Base-by-base conservation (phyloP, 345 rosid genomes). In the Mallotus nudiflorus region DNA sequence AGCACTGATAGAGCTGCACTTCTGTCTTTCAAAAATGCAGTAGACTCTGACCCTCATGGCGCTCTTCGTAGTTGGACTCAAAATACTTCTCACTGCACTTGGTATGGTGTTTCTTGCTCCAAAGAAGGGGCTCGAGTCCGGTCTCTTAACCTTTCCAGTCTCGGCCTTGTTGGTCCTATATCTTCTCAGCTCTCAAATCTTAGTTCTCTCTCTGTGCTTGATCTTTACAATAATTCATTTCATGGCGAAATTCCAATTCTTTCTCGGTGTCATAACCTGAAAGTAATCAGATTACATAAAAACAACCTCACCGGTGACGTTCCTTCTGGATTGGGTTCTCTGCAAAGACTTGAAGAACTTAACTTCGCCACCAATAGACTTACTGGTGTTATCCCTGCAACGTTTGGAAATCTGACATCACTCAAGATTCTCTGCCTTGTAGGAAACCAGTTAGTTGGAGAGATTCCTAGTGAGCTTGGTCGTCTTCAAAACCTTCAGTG, bases 1-100 rank as follows among this genome's bases (percentile, higher is more conserved):
- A 29, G 11, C 39, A 46, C 65, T 3, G 82, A 79, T 52, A 74
- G 65, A 56, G 64, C 67, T 51, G 75, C 79, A 13, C 72, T 79
- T 6, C 8, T 62, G 7, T 68, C 76, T 13, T 75, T 79, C 67
- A 79, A 67, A 42, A 54, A 37, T 5, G 31, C 54, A 6, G 45
- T 67, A n/a, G n/a, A n/a, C 24, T 48, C 9, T 9, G 82, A 79
- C 20, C 79, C 82, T n/a, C 71, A 10, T 27, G 56, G 55, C 49
- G 69, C 73, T 29, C 79, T 79, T 10, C 44, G 56, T 2, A 66
- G 60, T 3, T 67, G 82, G 78, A 66, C 68, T 9, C 72, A 28
- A 1, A 73, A 73, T 12, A 33, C 71, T 39, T 73, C 77, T 20
- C 77, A 73, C 57, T 73, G 72, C 56, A 60, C 39, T 20, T 73